Base-by-base conservation (phyloP, 148 eudicot species). In the Vaccinium corymbosum region DNA sequence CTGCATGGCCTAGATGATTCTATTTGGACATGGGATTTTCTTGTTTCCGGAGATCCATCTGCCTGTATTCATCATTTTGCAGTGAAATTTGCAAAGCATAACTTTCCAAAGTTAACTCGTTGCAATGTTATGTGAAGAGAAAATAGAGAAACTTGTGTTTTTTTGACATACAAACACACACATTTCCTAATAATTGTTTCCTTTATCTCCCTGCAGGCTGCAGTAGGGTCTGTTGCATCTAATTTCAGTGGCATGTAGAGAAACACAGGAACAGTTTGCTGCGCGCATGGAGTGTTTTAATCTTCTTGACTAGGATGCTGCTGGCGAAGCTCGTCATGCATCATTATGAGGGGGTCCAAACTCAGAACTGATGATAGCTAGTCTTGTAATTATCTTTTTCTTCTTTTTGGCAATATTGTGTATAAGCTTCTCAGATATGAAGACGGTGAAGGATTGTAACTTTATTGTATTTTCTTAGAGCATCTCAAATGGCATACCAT, bases 121-220 rank as follows among this genome's bases (percentile, higher is more conserved):
- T 3, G 2, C 29, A 11, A 9, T 46, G 11, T 12, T 22, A 52
- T 25, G 42, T 27, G 56, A 52, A 53, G 62, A 76, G 11, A 38
- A 76, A 48, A 49, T 2, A 38, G n/a, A 46, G 22, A 25, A 57
- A 79, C 12, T 32, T 32, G 49, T 16, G 14, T 6, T 19, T 14
- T 79, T 59, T 32, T 3, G 46, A 79, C 42, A 7, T 62, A 11
- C 70, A 32, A 29, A 25, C 70, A 62, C 4, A 22, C 13, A 8
- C 10, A 11, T 42, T 38, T 20, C 7, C 19, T 57, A 7, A 64
- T 5, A 15, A 3, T 81, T 27, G 75, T 32, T 50, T 50, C 25
- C 50, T 81, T 81, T 29, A 4, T 68, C 61, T 52, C 50, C 46
- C 29, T 50, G 77, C 83, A 25, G 76, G 25, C 29, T 50, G 77